A percentile compares a stretch with the other conserved stretches of the same genome.
These are phyloP conservation scores for Alternaria infectoria DNA, from an alignment of 2,329 filamentous ascomycete genomes.

Conservation along the genomic window DNA sequence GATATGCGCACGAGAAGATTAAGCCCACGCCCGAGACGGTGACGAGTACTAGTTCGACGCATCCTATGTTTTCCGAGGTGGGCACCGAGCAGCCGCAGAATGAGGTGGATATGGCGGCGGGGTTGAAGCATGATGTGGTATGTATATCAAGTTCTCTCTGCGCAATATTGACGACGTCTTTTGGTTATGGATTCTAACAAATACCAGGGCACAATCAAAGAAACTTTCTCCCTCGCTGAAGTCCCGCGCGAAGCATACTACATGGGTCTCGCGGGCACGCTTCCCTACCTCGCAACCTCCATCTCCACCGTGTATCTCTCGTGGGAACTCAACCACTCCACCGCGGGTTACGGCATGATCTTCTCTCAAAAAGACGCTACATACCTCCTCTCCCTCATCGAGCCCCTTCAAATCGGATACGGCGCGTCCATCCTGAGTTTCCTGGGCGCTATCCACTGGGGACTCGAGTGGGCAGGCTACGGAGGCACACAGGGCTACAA, in stretches of 20 bases:
- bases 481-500: slow-evolving; percentile 72
- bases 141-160: background rate
- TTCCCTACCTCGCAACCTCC: slow-evolving; percentile 79
- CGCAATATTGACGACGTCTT: background rate
- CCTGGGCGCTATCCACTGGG: slow-evolving; percentile 93
- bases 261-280: slow-evolving; percentile 58
- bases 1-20: slow-evolving; percentile 63
- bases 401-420: slow-evolving; percentile 89
- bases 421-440: slow-evolving; percentile 93
- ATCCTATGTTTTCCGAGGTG: slow-evolving; percentile 50
- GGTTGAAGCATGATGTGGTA: slow-evolving; percentile 50
- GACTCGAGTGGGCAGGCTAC: slow-evolving; percentile 80
- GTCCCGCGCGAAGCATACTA: slow-evolving; percentile 58
- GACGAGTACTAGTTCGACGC: slow-evolving; percentile 60
- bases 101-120: slow-evolving; percentile 56
- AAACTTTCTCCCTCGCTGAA: slow-evolving; percentile 55
- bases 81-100: slow-evolving; percentile 38
- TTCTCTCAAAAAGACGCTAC: slow-evolving; percentile 75
- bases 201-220: slow-evolving; percentile 53
- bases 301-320: slow-evolving; percentile 80
- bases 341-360: slow-evolving; percentile 67
- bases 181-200: background rate
- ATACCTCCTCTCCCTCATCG: slow-evolving; percentile 73
- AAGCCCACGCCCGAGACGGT: slow-evolving; percentile 66
- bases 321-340: slow-evolving; percentile 78